phyloP scores from a whole-genome alignment of 1,139 yeast species.

The Taphrina populina region DNA sequence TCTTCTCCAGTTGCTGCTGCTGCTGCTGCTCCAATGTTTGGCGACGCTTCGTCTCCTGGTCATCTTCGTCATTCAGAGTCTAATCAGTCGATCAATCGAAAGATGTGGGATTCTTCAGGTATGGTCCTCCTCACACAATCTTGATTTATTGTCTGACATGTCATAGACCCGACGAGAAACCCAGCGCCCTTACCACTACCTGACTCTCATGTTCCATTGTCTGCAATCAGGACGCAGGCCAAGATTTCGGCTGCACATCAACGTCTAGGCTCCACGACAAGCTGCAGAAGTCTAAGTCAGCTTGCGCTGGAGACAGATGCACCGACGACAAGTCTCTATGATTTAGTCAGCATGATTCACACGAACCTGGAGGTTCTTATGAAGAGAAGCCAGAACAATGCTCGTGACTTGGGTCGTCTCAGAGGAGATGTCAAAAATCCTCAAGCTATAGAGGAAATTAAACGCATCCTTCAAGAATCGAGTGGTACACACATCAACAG shows the following conservation, averaged over 20 bases:
- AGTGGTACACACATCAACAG: background rate
- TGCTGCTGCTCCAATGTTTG: background rate
- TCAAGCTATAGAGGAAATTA: slow-evolving; percentile 27
- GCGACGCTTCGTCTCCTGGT: slow-evolving; percentile 3
- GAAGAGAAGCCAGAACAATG: slow-evolving; percentile 31
- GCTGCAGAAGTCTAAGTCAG: slow-evolving; percentile 13
- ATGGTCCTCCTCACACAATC: background rate
- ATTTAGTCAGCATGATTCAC: slow-evolving; percentile 9
- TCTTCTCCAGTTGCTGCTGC: background rate
- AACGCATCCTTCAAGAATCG: slow-evolving; percentile 20
- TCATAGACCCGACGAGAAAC: slow-evolving; percentile 24
- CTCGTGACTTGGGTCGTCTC: slow-evolving; percentile 25
- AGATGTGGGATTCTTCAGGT: slow-evolving; percentile 34
- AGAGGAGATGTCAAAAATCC: slow-evolving; percentile 30
- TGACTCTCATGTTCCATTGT: slow-evolving; percentile 19
- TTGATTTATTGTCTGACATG: background rate
- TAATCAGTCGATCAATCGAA: slow-evolving; percentile 11
- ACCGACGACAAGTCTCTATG: slow-evolving; percentile 19
- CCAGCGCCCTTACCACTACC: slow-evolving; percentile 31
- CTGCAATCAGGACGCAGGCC: slow-evolving; percentile 17
- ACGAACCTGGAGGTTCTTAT: slow-evolving; percentile 24
- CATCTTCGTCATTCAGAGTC: slow-evolving; percentile 25
- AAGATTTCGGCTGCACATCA: slow-evolving; percentile 23
- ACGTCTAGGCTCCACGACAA: slow-evolving; percentile 13
- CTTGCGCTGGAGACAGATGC: slow-evolving; percentile 11